Percentiles rank a stretch among this genome's conserved stretches.
phyloP scores from a whole-genome alignment of 2,329 filamentous ascomycete genomes.

The Neoscytalidium dimidiatum region DNA sequence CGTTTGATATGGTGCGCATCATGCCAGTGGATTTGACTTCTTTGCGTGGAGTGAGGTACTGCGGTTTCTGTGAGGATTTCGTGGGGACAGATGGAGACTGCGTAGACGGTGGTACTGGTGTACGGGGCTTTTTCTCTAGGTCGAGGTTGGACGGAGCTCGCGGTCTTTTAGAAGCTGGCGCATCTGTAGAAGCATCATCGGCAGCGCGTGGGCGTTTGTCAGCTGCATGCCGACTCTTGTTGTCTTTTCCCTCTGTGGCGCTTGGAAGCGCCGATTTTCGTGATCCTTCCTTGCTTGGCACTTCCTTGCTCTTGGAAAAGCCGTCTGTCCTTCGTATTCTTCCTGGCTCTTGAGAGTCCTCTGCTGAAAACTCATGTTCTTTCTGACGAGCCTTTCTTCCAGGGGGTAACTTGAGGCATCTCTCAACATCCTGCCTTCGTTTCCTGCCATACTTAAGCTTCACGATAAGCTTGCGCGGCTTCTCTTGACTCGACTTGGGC shows the following conservation, averaged over 20 bases:
- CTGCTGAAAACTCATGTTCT: constrained; percentile 2
- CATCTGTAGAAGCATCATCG: constrained; percentile 28
- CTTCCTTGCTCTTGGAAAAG: constrained; percentile 8
- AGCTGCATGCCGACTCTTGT: constrained; percentile 12
- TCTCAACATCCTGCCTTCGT: constrained; percentile 50
- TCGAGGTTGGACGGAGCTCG: constrained; percentile 27
- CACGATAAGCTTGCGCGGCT: constrained; percentile 43
- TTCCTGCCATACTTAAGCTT: constrained; percentile 55
- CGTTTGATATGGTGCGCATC: constrained; percentile 36
- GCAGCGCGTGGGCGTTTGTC: constrained; percentile 38
- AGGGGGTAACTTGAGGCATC: constrained; percentile 35
- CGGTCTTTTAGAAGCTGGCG: constrained; percentile 31
- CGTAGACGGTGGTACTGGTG: constrained; percentile 30
- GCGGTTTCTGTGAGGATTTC: constrained; percentile 35
- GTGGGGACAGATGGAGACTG: constrained; percentile 32
- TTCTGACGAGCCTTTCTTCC: constrained; percentile 28
- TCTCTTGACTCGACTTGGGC: constrained; percentile 17
- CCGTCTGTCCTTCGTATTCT: constrained; percentile 10
- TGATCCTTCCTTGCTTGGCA: constrained; percentile 1
- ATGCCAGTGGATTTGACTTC: constrained; percentile 37
- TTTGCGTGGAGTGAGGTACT: constrained; percentile 39
- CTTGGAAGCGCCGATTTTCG: constrained; percentile 8
- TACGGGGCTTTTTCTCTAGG: constrained; percentile 33
- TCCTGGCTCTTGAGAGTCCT: constrained; percentile 15
- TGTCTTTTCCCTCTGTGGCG: constrained; percentile 7